Evolutionary conservation across 345 rosid species (phyloP).

Genomic region (Luvunga scandens): DNA sequence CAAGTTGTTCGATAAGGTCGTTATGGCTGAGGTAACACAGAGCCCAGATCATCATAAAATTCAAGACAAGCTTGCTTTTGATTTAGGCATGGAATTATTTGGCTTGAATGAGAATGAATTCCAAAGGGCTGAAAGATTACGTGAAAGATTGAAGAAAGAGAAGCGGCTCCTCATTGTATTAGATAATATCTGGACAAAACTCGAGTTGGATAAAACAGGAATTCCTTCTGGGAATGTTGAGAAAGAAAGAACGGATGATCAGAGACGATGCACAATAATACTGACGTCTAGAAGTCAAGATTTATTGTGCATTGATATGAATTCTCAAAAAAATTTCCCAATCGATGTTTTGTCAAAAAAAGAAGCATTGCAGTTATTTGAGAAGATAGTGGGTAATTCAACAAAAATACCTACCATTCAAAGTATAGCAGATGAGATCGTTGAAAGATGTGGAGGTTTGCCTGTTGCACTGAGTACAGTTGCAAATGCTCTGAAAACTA

Average conservation of each 20-base stretch:
- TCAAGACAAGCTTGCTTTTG: slow-evolving; percentile 5
- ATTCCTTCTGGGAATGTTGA: not conserved
- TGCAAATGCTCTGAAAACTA: slow-evolving; percentile 7
- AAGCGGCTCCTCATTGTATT: too few species aligned
- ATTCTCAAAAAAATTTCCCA: not conserved
- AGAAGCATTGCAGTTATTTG: slow-evolving; percentile 15
- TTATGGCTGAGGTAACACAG: not conserved
- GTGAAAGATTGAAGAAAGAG: too few species aligned
- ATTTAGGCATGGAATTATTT: slow-evolving; percentile 9
- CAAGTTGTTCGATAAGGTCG: not conserved
- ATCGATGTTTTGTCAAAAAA: not conserved
- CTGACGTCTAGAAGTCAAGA: slow-evolving; percentile 9
- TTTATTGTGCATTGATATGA: slow-evolving; percentile 14
- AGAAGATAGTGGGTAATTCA: not conserved
- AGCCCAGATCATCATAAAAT: not conserved
- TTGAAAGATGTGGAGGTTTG: slow-evolving; percentile 8
- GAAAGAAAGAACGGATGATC: not conserved
- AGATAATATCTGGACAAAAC: not conserved
- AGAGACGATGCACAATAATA: slow-evolving; percentile 17
- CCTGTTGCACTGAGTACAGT: slow-evolving; percentile 12
- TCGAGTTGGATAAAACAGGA: not conserved
- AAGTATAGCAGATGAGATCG: not conserved
- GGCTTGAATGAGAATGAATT: not conserved
- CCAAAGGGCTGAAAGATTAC: accelerated
- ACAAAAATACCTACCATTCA: not conserved